phyloP scores from a whole-genome alignment of 78 protist genomes.

The Dictyostelium purpureum region DNA sequence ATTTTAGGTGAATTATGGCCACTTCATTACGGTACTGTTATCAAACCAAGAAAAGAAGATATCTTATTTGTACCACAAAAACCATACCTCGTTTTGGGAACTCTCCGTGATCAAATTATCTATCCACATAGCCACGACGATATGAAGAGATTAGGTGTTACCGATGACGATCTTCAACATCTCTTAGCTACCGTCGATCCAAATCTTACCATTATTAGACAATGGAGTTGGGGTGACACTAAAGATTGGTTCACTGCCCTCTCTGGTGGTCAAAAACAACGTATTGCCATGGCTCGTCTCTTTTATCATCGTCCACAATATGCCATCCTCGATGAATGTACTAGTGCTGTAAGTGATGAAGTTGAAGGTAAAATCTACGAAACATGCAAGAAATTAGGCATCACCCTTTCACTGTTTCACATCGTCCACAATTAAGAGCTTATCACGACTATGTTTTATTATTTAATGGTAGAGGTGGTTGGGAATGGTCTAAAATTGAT shows the following conservation, averaged over 20 bases:
- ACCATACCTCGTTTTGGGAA: slow-evolving; percentile 91
- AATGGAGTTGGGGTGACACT: slow-evolving; percentile 74
- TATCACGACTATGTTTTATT: slow-evolving; percentile 73
- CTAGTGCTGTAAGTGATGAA: slow-evolving; percentile 86
- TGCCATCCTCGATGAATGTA: slow-evolving; percentile 95
- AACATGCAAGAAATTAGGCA: slow-evolving; percentile 81
- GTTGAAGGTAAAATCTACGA: slow-evolving; percentile 82
- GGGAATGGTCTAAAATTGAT: slow-evolving; percentile 81
- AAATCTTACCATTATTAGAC: slow-evolving; percentile 56
- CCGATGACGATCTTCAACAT: slow-evolving; percentile 84
- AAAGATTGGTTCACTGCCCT: slow-evolving; percentile 82
- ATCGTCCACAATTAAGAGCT: slow-evolving; percentile 69
- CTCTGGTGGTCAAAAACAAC: slow-evolving; percentile 89
- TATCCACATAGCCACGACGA: slow-evolving; percentile 86
- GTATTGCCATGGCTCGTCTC: slow-evolving; percentile 92
- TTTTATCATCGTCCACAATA: slow-evolving; percentile 91
- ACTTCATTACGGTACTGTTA: slow-evolving; percentile 78
- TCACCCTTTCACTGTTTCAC: slow-evolving; percentile 89
- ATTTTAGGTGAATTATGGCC: slow-evolving; percentile 94
- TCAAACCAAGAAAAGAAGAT: slow-evolving; percentile 82
- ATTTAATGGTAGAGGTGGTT: slow-evolving; percentile 85
- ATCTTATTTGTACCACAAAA: slow-evolving; percentile 88
- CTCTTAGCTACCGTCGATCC: slow-evolving; percentile 84
- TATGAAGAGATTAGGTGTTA: slow-evolving; percentile 72
- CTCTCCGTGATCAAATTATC: slow-evolving; percentile 90